Conservation (phyloP, 1,284 basidiomycete genomes). For the Chondrostereum purpureum region DNA sequence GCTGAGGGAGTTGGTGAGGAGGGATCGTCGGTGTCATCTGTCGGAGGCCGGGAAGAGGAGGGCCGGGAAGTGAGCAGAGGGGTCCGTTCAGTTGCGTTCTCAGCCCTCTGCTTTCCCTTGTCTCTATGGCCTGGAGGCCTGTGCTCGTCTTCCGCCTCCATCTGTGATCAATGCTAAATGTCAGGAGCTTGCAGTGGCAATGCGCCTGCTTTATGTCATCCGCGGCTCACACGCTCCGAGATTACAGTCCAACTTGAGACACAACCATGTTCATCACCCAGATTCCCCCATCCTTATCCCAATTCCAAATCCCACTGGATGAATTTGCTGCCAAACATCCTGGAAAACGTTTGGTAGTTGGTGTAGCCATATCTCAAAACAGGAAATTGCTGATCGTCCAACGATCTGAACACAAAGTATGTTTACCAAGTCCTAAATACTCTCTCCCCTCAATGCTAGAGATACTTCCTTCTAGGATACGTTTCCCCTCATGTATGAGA, state of each 20-base stretch:
- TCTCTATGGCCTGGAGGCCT: no score
- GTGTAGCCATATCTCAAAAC: neutral
- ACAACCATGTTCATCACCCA: no score
- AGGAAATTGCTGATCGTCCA: neutral
- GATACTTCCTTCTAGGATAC: neutral
- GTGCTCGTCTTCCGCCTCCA: no score
- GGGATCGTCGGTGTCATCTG: neutral
- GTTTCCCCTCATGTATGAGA: neutral
- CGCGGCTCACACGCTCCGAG: no score
- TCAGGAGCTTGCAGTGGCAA: no score
- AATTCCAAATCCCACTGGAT: neutral
- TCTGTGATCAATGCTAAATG: no score
- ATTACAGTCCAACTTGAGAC: no score
- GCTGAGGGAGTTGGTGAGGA: conserved; percentile 16
- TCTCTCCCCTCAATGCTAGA: neutral
- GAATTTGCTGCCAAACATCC: neutral
- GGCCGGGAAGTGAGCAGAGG: conserved; percentile 16
- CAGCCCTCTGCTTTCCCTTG: conserved; percentile 2
- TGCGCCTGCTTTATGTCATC: no score
- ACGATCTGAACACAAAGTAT: neutral
- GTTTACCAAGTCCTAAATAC: no score
- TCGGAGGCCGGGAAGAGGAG: conserved; percentile 17
- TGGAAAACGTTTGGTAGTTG: neutral
- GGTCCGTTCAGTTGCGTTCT: conserved; percentile 3
- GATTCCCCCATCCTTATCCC: no score